Conservation (phyloP, 1,284 basidiomycete species). For the Pascua sp. region DNA sequence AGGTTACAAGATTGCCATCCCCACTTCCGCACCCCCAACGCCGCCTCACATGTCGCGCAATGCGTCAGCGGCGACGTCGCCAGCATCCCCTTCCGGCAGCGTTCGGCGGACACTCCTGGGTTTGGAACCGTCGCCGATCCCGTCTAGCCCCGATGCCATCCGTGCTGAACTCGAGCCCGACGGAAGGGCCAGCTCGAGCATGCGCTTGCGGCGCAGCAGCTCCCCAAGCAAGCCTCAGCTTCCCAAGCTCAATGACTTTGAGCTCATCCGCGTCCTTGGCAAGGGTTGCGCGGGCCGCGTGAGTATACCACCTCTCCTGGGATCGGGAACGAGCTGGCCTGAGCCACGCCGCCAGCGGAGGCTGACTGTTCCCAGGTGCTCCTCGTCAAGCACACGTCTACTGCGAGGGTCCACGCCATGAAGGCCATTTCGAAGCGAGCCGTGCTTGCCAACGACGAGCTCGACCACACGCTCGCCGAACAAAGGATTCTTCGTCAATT, state of each 20-base stretch:
- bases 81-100: too few relatives aligned
- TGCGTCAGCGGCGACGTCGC: too few relatives aligned
- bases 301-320: slow-evolving; percentile 12
- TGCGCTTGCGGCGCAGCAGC: neutral
- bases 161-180: too few relatives aligned
- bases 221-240: slow-evolving; percentile 47
- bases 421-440: slow-evolving; percentile 96
- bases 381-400: slow-evolving; percentile 72
- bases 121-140: too few relatives aligned
- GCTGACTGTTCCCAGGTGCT: slow-evolving; percentile 56
- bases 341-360: neutral
- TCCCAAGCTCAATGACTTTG: slow-evolving; percentile 74
- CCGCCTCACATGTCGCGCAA: too few relatives aligned
- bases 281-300: slow-evolving; percentile 93
- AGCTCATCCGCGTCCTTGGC: slow-evolving; percentile 91
- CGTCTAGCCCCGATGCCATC: too few relatives aligned
- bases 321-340: neutral
- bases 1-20: too few relatives aligned
- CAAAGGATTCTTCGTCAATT: slow-evolving; percentile 88
- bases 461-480: slow-evolving; percentile 92
- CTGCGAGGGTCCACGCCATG: slow-evolving; percentile 74
- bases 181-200: too few relatives aligned
- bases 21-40: too few relatives aligned
- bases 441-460: slow-evolving; percentile 89
- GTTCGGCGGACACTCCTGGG: too few relatives aligned